phyloP scores from a whole-genome alignment of 192 early-diverging fungal species.

The Umbelopsis vinacea region DNA sequence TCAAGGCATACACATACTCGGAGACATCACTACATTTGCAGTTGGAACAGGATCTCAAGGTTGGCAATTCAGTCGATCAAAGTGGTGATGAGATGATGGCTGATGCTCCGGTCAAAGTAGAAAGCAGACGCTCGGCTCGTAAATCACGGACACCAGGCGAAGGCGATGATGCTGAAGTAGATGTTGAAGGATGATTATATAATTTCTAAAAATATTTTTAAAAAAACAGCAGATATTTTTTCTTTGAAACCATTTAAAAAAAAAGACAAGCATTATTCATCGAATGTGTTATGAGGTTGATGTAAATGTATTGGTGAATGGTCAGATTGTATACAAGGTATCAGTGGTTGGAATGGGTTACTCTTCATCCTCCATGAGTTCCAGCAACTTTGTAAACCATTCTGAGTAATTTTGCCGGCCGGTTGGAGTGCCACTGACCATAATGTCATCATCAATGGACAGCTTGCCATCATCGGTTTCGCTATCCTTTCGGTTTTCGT shows the following conservation, averaged over 20 bases:
- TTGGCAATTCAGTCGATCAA: conserved; percentile 8
- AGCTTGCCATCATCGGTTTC: background rate
- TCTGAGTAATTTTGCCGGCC: conserved; percentile 40
- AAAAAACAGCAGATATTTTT: background rate
- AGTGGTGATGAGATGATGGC: conserved; percentile 15
- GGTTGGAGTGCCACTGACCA: conserved; percentile 18
- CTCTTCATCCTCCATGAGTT: conserved; percentile 45
- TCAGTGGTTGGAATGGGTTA: background rate
- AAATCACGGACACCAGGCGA: conserved; percentile 22
- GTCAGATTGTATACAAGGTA: conserved; percentile 5
- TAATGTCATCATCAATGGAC: background rate
- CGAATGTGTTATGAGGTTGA: background rate
- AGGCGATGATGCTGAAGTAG: conserved; percentile 9
- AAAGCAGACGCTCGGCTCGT: background rate
- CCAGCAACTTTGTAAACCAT: conserved; percentile 47
- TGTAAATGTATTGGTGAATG: no score
- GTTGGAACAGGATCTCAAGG: conserved; percentile 2
- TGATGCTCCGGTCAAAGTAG: conserved; percentile 1
- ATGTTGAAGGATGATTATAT: conserved; percentile 9
- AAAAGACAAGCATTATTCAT: background rate
- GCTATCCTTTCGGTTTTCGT: conserved; percentile 34
- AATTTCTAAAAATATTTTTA: background rate
- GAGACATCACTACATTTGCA: background rate
- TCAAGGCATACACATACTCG: conserved; percentile 65
- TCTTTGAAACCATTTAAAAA: background rate